Base-by-base conservation (phyloP, 2,329 filamentous ascomycete species). In the Blastomyces parvus region DNA sequence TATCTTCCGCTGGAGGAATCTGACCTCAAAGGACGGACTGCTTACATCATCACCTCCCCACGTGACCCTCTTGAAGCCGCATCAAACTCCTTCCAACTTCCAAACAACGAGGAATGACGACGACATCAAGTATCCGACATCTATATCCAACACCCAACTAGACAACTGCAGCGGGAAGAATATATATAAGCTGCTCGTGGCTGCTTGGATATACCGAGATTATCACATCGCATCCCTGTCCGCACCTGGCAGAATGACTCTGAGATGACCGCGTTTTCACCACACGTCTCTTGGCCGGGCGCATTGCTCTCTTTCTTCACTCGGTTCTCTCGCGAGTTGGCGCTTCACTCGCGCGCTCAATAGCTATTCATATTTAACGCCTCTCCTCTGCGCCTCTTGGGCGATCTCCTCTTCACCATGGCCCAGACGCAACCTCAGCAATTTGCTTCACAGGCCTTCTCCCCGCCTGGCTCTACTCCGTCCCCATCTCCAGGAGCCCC, bases 401-500 rank as follows among this genome's bases (percentile, higher is more conserved):
- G 36, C 60, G 38, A 52, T 55, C 64, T 55, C 61, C 27, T 48
- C 61, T 67, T 67, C 67, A 84, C 27, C 64, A 79, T 87, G 85
- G 84, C 85, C 70, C 85, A 87, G 72, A 82, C 83, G 60, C 83
- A 85, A 67, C 76, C 79, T n/a, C 78, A 81, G 67, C 76, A 77
- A 67, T 76, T 76, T 53, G 75, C 82, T 60, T 80, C 82, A 63
- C 81, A 82, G 67, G 77, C 81, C 62, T 89, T 84, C 74, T 87
- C 86, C 66, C 85, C 85, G 68, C 82, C 83, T 38, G 86, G 84
- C 63, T 82, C 82, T 59, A 81, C 83, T 44, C 82, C 86, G 30
- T 87, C 87, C 33, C 86, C 87, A 30, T 87, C 87, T 30, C 86
- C 87, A 55, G 82, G 80, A 59, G 78, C 82, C 27, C 79, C 82